Percentiles rank a stretch among this genome's conserved stretches.
Evolutionary conservation across 2,329 filamentous ascomycete genomes (phyloP).

Genomic region (Aspergillus aculeatinus): DNA sequence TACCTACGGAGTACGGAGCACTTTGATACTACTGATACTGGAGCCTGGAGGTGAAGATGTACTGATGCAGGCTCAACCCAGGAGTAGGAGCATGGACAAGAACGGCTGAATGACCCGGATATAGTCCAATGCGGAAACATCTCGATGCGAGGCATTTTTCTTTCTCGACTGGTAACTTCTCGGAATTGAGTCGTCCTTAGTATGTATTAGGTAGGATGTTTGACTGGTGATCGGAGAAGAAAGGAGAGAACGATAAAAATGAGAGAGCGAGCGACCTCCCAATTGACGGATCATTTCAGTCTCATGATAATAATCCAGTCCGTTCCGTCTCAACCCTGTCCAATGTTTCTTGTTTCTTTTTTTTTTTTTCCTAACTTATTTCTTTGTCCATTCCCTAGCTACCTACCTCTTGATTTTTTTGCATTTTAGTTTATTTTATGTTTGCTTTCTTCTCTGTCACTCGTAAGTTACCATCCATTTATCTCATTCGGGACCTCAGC

Average conservation of each 20-base stretch:
- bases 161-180: not conserved
- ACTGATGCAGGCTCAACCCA: not conserved
- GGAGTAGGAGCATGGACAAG: not conserved
- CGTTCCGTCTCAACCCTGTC: not conserved
- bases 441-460: not conserved
- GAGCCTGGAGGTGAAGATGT: too few species aligned
- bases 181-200: not conserved
- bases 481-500: not conserved
- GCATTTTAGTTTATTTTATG: not conserved
- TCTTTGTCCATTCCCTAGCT: not conserved
- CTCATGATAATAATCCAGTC: not conserved
- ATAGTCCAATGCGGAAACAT: not conserved
- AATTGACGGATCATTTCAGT: constrained; percentile 6
- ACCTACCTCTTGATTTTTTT: not conserved
- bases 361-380: not conserved
- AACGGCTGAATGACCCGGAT: not conserved
- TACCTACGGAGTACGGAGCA: not conserved
- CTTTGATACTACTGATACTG: not conserved
- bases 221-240: not conserved
- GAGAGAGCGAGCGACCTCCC: not conserved
- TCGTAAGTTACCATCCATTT: not conserved
- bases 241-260: too few species aligned
- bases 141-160: not conserved
- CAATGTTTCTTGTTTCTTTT: not conserved
- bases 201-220: not conserved